Conservation (phyloP, 176 grass and related monocot genomes). For the Zea luxurians region DNA sequence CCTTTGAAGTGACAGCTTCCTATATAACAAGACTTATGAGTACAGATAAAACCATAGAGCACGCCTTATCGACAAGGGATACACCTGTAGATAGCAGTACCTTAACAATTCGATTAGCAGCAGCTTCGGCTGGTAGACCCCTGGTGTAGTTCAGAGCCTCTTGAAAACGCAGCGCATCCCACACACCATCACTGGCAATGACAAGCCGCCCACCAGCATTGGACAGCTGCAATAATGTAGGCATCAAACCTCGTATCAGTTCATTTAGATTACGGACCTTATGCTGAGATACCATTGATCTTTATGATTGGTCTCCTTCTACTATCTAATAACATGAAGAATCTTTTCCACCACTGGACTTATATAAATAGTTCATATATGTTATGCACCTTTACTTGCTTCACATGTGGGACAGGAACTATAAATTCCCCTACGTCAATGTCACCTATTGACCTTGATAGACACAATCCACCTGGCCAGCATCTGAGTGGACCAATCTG, state of each 20-base stretch:
- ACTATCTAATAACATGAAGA: conserved; percentile 37
- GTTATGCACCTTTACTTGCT: conserved; percentile 91
- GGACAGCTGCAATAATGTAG: conserved; percentile 66
- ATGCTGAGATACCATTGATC: conserved; percentile 24
- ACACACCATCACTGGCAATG: conserved; percentile 90
- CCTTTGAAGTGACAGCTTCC: conserved; percentile 81
- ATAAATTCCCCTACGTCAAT: conserved; percentile 92
- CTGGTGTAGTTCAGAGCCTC: conserved; percentile 69
- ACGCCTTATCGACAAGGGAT: conserved; percentile 7
- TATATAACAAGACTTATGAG: conserved; percentile 31
- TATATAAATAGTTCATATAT: conserved; percentile 6
- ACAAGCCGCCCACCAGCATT: conserved; percentile 86
- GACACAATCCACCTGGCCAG: conserved; percentile 96
- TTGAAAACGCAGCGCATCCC: conserved; percentile 78
- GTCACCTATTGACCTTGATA: conserved; percentile 99
- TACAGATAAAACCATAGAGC: conserved; percentile 14
- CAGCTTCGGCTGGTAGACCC: conserved; percentile 81
- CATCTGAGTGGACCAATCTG: conserved; percentile 98
- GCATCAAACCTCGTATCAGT: conserved; percentile 28
- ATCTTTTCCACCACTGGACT: conserved; percentile 34
- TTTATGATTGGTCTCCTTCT: conserved; percentile 37
- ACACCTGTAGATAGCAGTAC: conserved; percentile 36
- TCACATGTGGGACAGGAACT: conserved; percentile 94
- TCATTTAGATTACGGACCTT: conserved; percentile 24
- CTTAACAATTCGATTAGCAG: conserved; percentile 78